phyloP scores from a whole-genome alignment of 1,284 basidiomycete genomes.

The Schizophyllum amplum region DNA sequence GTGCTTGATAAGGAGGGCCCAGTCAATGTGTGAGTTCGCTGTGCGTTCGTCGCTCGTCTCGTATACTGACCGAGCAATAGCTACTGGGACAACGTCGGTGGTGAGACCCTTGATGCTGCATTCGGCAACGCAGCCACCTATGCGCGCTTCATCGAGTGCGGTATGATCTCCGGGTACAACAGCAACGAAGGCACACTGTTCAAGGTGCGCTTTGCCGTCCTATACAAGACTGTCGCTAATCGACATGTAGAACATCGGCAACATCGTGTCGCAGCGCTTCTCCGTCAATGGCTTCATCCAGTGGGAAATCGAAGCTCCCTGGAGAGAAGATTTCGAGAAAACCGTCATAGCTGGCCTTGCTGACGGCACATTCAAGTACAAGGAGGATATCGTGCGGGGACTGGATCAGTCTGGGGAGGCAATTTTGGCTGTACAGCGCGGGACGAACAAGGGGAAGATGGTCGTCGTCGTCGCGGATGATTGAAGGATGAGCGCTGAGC shows the following conservation, averaged over 20 bases:
- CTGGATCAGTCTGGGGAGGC: constrained; percentile 29
- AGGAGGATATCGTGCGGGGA: constrained; percentile 29
- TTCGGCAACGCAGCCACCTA: constrained; percentile 34
- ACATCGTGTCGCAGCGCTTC: constrained; percentile 11
- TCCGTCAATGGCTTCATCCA: constrained; percentile 15
- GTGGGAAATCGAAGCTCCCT: constrained; percentile 8
- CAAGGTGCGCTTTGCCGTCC: too few species aligned
- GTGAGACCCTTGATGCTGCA: constrained; percentile 42
- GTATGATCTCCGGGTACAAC: constrained; percentile 25
- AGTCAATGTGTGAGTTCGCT: constrained; percentile 13
- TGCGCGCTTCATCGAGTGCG: constrained; percentile 40
- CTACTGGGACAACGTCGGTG: constrained; percentile 46
- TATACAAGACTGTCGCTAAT: too few species aligned
- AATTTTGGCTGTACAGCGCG: constrained; percentile 32
- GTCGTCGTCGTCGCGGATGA: constrained; percentile 21
- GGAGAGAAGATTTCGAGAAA: constrained; percentile 23
- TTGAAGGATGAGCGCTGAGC: too few species aligned
- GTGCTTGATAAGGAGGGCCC: constrained; percentile 26
- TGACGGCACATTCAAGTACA: constrained; percentile 36
- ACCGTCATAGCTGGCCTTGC: constrained; percentile 32
- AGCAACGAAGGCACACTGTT: constrained; percentile 17
- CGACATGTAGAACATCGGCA: constrained; percentile 13
- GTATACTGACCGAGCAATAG: too few species aligned
- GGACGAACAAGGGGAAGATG: constrained; percentile 35
- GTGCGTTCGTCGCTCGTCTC: too few species aligned